A percentile compares a stretch with the other conserved stretches of the same genome.
These are phyloP conservation scores for Euphorbia peplus DNA, from an alignment of 345 rosid genomes.

Conservation along the genomic window DNA sequence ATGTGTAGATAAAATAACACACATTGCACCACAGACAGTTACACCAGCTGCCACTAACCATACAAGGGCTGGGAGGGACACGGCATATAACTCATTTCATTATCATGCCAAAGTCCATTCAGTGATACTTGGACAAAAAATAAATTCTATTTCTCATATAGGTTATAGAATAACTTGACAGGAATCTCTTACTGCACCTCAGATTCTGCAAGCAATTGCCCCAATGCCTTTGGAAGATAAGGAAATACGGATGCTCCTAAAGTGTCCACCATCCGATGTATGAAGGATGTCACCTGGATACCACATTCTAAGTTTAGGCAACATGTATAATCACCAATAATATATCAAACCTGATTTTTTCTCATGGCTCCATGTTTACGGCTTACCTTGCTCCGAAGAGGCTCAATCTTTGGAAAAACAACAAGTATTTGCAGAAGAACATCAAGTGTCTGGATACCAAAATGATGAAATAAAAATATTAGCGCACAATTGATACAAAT, in stretches of 20 bases:
- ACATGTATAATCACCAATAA: conserved; percentile 4
- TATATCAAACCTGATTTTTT: neutral
- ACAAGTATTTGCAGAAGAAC: conserved; percentile 75
- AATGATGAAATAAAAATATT: conserved; percentile 17
- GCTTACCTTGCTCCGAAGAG: conserved; percentile 77
- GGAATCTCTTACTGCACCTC: conserved; percentile 50
- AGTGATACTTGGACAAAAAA: neutral
- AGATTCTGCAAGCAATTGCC: conserved; percentile 80
- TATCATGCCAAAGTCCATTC: conserved; percentile 1
- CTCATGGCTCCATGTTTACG: conserved; percentile 9
- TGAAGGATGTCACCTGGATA: conserved; percentile 78
- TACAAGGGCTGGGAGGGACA: neutral
- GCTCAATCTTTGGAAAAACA: conserved; percentile 74
- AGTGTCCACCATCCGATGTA: conserved; percentile 97
- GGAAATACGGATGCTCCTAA: conserved; percentile 91
- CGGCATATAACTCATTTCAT: neutral
- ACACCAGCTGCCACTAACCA: neutral
- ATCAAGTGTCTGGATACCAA: conserved; percentile 73
- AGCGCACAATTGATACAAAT: neutral
- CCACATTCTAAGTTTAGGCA: conserved; percentile 23
- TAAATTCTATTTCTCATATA: neutral
- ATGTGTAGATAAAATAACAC: no score
- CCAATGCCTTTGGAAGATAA: conserved; percentile 87
- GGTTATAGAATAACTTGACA: neutral
- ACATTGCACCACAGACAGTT: neutral